Evolutionary conservation across 2,329 filamentous ascomycete species (phyloP).

Genomic region (Aspergillus aculeatus): DNA sequence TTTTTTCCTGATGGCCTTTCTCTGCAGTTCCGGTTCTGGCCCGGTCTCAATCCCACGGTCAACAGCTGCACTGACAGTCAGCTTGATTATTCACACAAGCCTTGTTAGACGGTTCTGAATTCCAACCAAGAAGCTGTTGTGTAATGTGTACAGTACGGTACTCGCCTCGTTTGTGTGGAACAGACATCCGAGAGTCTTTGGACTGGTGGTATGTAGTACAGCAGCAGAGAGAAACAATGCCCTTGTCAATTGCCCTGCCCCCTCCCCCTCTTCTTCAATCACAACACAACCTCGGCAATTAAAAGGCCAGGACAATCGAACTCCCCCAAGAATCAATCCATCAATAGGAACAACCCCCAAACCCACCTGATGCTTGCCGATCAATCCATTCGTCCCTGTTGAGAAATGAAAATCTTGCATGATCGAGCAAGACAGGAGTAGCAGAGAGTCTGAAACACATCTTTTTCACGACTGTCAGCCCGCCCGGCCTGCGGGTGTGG

Average conservation of each 20-base stretch:
- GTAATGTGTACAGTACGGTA: no score
- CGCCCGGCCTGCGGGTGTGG: no score
- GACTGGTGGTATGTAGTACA: neutral
- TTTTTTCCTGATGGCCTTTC: neutral
- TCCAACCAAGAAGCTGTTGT: no score
- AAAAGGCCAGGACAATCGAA: neutral
- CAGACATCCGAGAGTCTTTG: no score
- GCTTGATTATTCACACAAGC: neutral
- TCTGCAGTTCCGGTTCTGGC: no score
- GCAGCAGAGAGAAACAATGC: neutral
- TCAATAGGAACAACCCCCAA: neutral
- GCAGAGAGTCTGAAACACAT: no score
- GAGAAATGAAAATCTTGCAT: no score
- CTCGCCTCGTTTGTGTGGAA: no score
- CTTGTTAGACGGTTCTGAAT: no score
- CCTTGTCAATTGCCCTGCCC: neutral
- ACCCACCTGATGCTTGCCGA: slow-evolving; percentile 1
- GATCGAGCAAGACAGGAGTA: neutral
- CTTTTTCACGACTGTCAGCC: no score
- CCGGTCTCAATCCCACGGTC: no score
- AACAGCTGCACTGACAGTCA: neutral
- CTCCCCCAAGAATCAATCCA: neutral
- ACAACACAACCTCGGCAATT: neutral
- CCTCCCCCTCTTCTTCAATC: neutral
- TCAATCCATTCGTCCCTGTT: neutral